phyloP scores from a whole-genome alignment of 2,329 filamentous ascomycete genomes.

The Aspergillus phoenicis region DNA sequence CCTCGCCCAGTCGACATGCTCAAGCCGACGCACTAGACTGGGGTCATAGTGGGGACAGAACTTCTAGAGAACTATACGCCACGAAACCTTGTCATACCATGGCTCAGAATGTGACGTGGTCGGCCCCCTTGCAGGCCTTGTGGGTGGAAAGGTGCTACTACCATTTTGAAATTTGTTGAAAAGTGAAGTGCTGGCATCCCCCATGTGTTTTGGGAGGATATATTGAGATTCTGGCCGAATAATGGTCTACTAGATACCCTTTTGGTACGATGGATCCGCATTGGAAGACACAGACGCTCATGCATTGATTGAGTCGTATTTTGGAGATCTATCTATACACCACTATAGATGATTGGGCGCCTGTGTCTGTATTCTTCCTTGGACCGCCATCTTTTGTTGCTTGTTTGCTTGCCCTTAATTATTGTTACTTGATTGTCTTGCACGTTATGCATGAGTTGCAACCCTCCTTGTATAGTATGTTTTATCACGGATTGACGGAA shows the following conservation, averaged over 20 bases:
- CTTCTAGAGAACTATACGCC: no score
- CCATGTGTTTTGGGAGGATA: neutral
- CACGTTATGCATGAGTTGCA: neutral
- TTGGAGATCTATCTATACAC: neutral
- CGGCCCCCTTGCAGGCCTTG: neutral
- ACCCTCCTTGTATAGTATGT: constrained; percentile 14
- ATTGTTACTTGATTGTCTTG: constrained; percentile 1
- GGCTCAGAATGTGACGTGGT: neutral
- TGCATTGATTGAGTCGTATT: neutral
- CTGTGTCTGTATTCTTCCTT: neutral
- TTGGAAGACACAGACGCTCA: neutral
- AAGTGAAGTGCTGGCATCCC: neutral
- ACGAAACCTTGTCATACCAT: neutral
- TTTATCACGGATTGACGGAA: constrained; percentile 9
- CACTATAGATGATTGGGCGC: neutral
- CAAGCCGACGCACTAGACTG: neutral
- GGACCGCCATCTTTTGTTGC: neutral
- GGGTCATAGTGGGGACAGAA: neutral
- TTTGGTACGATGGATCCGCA: constrained; percentile 5
- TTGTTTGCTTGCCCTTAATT: constrained; percentile 4
- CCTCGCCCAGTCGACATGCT: neutral
- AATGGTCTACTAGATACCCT: constrained; percentile 13
- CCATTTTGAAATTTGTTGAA: neutral
- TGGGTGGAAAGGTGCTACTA: neutral
- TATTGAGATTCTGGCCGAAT: neutral